Conservation (phyloP, 2,329 filamentous ascomycete genomes). For the Ceratocystis destructans region DNA sequence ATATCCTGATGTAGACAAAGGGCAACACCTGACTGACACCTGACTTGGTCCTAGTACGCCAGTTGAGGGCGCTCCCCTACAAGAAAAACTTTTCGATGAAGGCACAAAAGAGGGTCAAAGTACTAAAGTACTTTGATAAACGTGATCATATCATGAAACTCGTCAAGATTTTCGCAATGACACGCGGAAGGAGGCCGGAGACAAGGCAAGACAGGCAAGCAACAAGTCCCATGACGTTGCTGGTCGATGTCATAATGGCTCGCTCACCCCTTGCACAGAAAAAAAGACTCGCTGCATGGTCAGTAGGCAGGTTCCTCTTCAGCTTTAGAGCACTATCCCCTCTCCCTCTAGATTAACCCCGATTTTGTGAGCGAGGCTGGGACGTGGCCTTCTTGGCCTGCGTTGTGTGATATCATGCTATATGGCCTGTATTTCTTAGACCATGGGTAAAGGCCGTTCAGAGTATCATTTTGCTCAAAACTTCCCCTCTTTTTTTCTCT, state of each 20-base stretch:
- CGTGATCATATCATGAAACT: neutral
- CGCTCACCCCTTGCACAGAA: neutral
- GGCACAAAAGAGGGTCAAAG: neutral
- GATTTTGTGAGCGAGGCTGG: neutral
- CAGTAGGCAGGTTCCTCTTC: neutral
- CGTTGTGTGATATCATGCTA: neutral
- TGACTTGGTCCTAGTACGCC: neutral
- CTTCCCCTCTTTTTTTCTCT: neutral
- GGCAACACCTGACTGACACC: neutral
- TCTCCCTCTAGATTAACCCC: neutral
- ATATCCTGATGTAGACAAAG: neutral
- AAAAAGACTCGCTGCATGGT: neutral
- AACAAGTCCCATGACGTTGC: neutral
- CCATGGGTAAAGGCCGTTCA: neutral
- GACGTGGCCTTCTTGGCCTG: neutral
- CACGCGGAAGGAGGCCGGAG: neutral
- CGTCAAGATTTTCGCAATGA: neutral
- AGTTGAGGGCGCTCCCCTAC: neutral
- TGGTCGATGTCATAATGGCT: neutral
- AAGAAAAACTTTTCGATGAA: neutral
- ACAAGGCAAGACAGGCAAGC: neutral
- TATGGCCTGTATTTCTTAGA: neutral
- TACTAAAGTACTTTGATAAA: neutral
- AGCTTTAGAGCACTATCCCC: neutral
- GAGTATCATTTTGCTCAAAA: neutral